Evolutionary conservation across 2,329 filamentous ascomycete genomes (phyloP).

Genomic region (Hirsutella minnesotensis): DNA sequence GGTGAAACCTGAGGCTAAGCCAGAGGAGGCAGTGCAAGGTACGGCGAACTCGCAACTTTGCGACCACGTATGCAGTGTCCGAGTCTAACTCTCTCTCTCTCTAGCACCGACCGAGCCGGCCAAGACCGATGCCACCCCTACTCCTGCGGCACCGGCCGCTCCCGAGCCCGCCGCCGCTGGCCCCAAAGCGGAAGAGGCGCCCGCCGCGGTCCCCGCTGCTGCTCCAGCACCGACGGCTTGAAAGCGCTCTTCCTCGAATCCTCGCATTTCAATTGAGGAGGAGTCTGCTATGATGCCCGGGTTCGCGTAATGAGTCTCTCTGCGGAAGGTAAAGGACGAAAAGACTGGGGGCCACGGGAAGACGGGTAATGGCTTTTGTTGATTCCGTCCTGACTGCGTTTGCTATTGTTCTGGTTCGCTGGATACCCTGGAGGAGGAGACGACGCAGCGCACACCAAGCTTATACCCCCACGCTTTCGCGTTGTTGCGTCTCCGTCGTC

Average conservation of each 20-base stretch:
- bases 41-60: slow-evolving; percentile 1
- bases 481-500: neutral
- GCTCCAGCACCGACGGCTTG: slow-evolving; percentile 13
- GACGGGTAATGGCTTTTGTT: neutral
- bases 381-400: slow-evolving; percentile 3
- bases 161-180: slow-evolving; percentile 15
- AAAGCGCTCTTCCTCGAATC: neutral
- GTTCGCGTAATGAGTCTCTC: no score
- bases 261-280: no score
- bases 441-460: slow-evolving; percentile 11
- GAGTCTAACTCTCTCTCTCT: slow-evolving; percentile 2
- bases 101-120: slow-evolving; percentile 13
- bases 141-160: slow-evolving; percentile 14
- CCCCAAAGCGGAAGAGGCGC: slow-evolving; percentile 14
- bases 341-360: neutral
- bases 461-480: slow-evolving; percentile 16
- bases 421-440: slow-evolving; percentile 18
- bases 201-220: slow-evolving; percentile 10
- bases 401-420: slow-evolving; percentile 13
- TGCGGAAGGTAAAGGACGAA: no score
- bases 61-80: neutral
- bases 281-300: no score
- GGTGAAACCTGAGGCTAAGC: slow-evolving; percentile 12
- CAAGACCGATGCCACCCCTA: slow-evolving; percentile 14
- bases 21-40: slow-evolving; percentile 14